Evolutionary conservation across 345 rosid species (phyloP).

Genomic region (Acer saccharum): DNA sequence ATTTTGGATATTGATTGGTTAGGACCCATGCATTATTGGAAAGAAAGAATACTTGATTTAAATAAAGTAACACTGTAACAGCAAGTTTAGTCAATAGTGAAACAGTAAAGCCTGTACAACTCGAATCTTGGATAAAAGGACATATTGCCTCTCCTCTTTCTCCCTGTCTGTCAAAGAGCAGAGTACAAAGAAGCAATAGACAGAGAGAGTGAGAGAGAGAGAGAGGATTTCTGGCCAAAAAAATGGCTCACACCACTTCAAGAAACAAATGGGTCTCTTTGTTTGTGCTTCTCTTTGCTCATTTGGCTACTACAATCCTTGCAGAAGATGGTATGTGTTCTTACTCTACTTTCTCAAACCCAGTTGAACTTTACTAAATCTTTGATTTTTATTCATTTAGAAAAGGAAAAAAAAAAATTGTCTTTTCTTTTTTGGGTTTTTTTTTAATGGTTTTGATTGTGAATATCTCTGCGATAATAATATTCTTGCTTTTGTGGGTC

Average conservation of each 20-base stretch:
- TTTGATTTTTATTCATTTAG: not conserved
- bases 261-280: constrained; percentile 46
- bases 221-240: constrained; percentile 9
- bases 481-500: constrained; percentile 19
- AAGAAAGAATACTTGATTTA: not conserved
- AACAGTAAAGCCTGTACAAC: constrained; percentile 20
- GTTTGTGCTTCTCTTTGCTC: constrained; percentile 39
- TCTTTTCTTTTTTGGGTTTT: not conserved
- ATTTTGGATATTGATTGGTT: too few relatives aligned
- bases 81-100: not conserved
- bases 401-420: not conserved
- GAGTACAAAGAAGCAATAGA: not conserved
- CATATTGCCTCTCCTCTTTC: constrained; percentile 24
- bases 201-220: constrained; percentile 7
- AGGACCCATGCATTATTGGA: too few relatives aligned
- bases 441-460: not conserved
- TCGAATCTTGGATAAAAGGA: constrained; percentile 59
- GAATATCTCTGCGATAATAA: not conserved
- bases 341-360: not conserved
- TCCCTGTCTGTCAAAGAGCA: constrained; percentile 30
- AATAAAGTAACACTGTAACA: constrained; percentile 1
- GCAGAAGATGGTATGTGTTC: constrained; percentile 68
- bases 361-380: too few relatives aligned
- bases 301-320: constrained; percentile 36
- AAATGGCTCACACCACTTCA: constrained; percentile 39